A percentile compares a stretch with the other conserved stretches of the same genome.
Evolutionary conservation across 257 asterid genomes (phyloP).

Genomic region (Solanum virginianum): DNA sequence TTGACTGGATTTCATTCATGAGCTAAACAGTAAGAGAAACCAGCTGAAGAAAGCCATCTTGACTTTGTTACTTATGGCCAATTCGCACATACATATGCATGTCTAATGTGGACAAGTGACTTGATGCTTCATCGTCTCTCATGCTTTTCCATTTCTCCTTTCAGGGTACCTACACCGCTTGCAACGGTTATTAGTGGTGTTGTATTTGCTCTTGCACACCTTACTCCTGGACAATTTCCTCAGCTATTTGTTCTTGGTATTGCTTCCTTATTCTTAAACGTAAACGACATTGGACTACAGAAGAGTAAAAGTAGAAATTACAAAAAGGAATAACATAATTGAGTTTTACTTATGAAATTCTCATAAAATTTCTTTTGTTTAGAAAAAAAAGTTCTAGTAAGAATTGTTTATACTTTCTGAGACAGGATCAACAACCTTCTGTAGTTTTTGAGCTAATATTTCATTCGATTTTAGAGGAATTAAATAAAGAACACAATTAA

Average conservation of each 20-base stretch:
- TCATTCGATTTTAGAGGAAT: not conserved
- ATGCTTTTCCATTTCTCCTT: constrained; percentile 3
- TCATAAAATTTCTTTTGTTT: not conserved
- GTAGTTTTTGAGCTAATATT: not conserved
- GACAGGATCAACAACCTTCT: not conserved
- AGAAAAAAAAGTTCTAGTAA: not conserved
- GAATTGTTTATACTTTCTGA: not conserved
- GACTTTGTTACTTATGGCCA: not conserved
- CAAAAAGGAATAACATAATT: not conserved
- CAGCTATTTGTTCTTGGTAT: constrained; percentile 89
- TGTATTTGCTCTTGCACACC: constrained; percentile 83
- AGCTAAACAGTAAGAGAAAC: not conserved
- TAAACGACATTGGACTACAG: not conserved
- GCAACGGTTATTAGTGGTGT: constrained; percentile 72
- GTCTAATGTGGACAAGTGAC: not conserved
- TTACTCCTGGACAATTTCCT: constrained; percentile 90
- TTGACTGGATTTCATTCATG: not conserved
- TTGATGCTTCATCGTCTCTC: not conserved
- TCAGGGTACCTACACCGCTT: constrained; percentile 93
- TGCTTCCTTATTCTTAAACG: not conserved
- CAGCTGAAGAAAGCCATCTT: not conserved
- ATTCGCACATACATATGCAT: not conserved
- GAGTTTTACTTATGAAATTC: not conserved
- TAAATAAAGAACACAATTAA: not conserved
- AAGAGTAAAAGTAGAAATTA: not conserved